These are phyloP conservation scores for Davidsoniella australis DNA, from an alignment of 2,329 filamentous ascomycete species.

Conservation along the genomic window DNA sequence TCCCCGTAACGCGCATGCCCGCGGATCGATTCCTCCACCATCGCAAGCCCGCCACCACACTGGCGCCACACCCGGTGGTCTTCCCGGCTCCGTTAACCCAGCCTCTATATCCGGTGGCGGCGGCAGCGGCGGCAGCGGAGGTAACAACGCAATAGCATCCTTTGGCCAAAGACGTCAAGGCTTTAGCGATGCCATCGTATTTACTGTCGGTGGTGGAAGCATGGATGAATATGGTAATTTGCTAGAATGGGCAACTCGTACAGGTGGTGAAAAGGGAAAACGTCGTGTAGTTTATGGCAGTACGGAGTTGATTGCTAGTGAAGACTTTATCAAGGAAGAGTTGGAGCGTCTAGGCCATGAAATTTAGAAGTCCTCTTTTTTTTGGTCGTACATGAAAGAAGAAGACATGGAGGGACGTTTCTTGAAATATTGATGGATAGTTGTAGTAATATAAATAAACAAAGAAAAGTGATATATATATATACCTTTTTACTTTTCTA, in stretches of 20 bases:
- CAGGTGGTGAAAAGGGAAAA: constrained; percentile 43
- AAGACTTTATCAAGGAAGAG: constrained; percentile 48
- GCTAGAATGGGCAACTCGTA: constrained; percentile 84
- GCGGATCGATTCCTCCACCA: constrained; percentile 76
- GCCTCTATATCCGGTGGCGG: constrained; percentile 37
- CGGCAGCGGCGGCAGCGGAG: constrained; percentile 25
- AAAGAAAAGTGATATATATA: too few species aligned
- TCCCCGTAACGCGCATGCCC: constrained; percentile 77
- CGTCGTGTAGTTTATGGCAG: constrained; percentile 87
- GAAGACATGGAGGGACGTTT: too few species aligned
- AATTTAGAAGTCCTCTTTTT: constrained; percentile 17
- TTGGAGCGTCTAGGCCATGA: constrained; percentile 46
- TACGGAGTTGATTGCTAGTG: constrained; percentile 61
- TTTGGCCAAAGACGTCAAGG: constrained; percentile 85
- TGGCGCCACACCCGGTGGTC: constrained; percentile 28
- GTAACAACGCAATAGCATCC: constrained; percentile 55
- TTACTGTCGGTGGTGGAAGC: constrained; percentile 85
- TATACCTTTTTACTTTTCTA: too few species aligned
- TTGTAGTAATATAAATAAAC: too few species aligned
- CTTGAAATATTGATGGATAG: too few species aligned
- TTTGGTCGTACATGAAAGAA: too few species aligned
- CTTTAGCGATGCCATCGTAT: constrained; percentile 82
- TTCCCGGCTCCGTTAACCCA: constrained; percentile 25
- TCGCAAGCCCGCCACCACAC: constrained; percentile 33
- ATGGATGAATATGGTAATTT: constrained; percentile 99